Evolutionary conservation across 2,329 filamentous ascomycete species (phyloP).

Genomic region (Fusarium sp.): DNA sequence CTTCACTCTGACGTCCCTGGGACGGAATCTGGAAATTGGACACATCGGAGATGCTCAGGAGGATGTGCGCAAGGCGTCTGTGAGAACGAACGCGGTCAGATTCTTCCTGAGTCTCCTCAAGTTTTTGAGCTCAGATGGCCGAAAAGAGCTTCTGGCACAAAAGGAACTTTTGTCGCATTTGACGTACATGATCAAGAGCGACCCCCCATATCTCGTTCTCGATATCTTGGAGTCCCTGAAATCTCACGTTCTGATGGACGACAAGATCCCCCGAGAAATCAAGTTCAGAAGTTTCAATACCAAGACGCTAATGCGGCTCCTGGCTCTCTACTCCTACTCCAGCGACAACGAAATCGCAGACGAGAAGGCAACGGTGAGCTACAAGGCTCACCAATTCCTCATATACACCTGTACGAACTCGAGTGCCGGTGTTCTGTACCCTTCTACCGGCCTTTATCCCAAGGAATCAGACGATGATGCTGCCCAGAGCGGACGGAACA

Average conservation of each 20-base stretch:
- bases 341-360: conserved; percentile 62
- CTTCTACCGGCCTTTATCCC: conserved; percentile 89
- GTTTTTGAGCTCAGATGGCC: conserved; percentile 82
- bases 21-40: conserved; percentile 84
- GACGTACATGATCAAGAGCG: conserved; percentile 83
- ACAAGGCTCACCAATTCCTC: conserved; percentile 83
- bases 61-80: conserved; percentile 79
- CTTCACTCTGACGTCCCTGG: conserved; percentile 84
- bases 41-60: conserved; percentile 71
- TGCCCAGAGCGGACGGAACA: conserved; percentile 52
- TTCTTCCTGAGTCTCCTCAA: conserved; percentile 86
- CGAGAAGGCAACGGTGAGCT: conserved; percentile 68
- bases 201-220: conserved; percentile 81
- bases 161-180: conserved; percentile 87
- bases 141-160: conserved; percentile 85
- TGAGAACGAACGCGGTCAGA: conserved; percentile 86
- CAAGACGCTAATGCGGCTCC: conserved; percentile 79
- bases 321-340: conserved; percentile 78
- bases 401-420: conserved; percentile 81
- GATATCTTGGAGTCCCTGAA: conserved; percentile 83
- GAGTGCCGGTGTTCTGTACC: conserved; percentile 81
- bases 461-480: conserved; percentile 72
- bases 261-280: conserved; percentile 78
- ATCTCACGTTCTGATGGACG: conserved; percentile 81
- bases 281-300: conserved; percentile 86